Percentiles rank a stretch among this genome's conserved stretches.
These are phyloP conservation scores for Arachnopeziza araneosa DNA, from an alignment of 2,329 filamentous ascomycete species.

Conservation along the genomic window DNA sequence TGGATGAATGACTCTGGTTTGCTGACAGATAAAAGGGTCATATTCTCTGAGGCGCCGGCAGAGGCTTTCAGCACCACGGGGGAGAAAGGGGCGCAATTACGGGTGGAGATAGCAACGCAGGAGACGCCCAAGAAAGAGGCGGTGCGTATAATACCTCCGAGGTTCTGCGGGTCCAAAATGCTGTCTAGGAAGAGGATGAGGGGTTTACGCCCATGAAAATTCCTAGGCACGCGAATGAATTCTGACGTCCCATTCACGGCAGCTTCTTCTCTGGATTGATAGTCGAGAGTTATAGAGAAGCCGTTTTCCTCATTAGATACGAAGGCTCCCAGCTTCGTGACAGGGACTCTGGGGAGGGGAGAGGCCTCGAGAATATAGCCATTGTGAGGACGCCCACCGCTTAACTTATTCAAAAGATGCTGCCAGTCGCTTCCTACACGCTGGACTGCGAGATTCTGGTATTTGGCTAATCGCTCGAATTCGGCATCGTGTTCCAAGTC, in stretches of 20 bases:
- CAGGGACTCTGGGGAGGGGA: conserved; percentile 66
- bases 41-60: conserved; percentile 76
- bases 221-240: conserved; percentile 36
- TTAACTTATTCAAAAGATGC: conserved; percentile 76
- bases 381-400: conserved; percentile 78
- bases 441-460: conserved; percentile 48
- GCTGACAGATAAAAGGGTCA: conserved; percentile 66
- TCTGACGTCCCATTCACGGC: conserved; percentile 62
- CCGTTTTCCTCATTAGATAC: background rate
- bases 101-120: conserved; percentile 70
- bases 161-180: conserved; percentile 80
- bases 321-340: conserved; percentile 46
- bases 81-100: conserved; percentile 68
- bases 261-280: conserved; percentile 70
- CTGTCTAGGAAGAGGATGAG: conserved; percentile 70
- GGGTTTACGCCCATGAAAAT: conserved; percentile 48
- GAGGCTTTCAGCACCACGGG: conserved; percentile 81
- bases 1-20: conserved; percentile 66
- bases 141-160: conserved; percentile 83
- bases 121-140: conserved; percentile 88
- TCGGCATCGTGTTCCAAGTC: conserved; percentile 40
- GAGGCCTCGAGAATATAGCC: conserved; percentile 84
- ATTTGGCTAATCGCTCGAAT: conserved; percentile 43
- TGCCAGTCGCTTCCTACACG: conserved; percentile 56
- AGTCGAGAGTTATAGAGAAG: conserved; percentile 55